Evolutionary conservation across 2,329 filamentous ascomycete genomes (phyloP), one percentile per base, ranked within the genome.

Genomic region (Fusarium pseudoanthophilum): DNA sequence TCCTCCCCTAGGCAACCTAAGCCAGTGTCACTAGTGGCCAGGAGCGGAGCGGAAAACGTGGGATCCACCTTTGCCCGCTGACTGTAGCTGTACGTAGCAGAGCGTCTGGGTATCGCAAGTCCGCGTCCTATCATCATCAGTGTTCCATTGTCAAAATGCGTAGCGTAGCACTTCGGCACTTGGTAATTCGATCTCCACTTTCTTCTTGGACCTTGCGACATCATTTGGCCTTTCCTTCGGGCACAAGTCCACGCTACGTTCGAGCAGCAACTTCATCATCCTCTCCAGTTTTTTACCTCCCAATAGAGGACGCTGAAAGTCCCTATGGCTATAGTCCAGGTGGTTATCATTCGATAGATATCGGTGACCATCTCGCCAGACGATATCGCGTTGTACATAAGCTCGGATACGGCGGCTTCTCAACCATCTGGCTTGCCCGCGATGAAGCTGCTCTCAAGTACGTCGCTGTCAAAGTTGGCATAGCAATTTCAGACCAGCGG

Each of bases 261-360:
- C 8, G 20, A 39, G 16, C 21, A 30, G 11, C 14, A 26, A 5
- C 4, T 16, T 36, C 16, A n/a, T 10, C 34, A 16, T n/a, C 52
- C 20, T 24, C 26, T 18, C 15, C 20, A 16, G 18, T 30, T 13
- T 28, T 24, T 1, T 55, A 32, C 10, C 9, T 30, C 4, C 15
- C 8, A n/a, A 14, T 40, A 21, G 36, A 40, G 15, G 52, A 30
- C 21, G 20, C 10, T 40, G 3, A 55, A 14, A 21, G 3, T 14
- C 4, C 9, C 20, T 37, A 18, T 10, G 20, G 15, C 45, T 84
- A 85, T 69, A 64, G 65, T 7, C 75, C 75, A 5, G 81, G 83
- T 7, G 82, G 81, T 9, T 85, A 82, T 71, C 81, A 85, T 67
- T 83, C 83, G 13, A 77, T 83, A 16, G 73, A 73, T 13, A 78